Base-by-base conservation (phyloP, 176 grass and related monocot genomes). In the Zea mays region DNA sequence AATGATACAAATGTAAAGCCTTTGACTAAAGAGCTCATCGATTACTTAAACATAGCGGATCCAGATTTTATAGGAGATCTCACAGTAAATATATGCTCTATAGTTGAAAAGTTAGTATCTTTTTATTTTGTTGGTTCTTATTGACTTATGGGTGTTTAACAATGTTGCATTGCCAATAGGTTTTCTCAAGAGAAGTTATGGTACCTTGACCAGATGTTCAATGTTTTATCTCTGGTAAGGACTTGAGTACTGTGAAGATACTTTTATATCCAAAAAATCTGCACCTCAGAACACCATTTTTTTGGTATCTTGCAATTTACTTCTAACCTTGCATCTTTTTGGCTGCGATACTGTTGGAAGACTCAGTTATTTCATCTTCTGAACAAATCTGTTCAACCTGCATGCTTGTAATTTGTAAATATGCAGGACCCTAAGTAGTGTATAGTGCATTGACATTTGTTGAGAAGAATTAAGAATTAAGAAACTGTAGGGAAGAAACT, bases 141-240 rank as follows among this genome's bases (percentile, higher is more conserved):
- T 67, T 27, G 56, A 77, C 11, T 63, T 40, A 67, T 78, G 17
- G 40, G 4, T 27, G 52, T 81, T 79, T 83, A 83, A 78, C 60
- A 67, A 7, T 72, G 73, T 62, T 83, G 10, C 7, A 59, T 81
- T 50, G 84, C 73, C 56, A 84, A 60, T 84, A 97, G 94, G 85
- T 97, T 97, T 88, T 97, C 89, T 81, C 94, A 94, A 86, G 94
- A 97, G 46, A 97, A 97, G 73, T 79, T 94, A 65, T 97, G 94
- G 94, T 97, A 97, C 48, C 68, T 97, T 37, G 94, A 94, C 84
- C 94, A 97, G 65, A 97, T 97, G 94, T 84, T 97, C 83, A 97
- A 94, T 73, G 94, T 94, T 81, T 90, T 97, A 88, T 92, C 89
- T 54, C 77, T 94, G 91, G 94, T 97, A 94, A 82, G 91, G 87